Evolutionary conservation across 331 rosid genomes (phyloP).

Genomic region (Quercus tomentella): DNA sequence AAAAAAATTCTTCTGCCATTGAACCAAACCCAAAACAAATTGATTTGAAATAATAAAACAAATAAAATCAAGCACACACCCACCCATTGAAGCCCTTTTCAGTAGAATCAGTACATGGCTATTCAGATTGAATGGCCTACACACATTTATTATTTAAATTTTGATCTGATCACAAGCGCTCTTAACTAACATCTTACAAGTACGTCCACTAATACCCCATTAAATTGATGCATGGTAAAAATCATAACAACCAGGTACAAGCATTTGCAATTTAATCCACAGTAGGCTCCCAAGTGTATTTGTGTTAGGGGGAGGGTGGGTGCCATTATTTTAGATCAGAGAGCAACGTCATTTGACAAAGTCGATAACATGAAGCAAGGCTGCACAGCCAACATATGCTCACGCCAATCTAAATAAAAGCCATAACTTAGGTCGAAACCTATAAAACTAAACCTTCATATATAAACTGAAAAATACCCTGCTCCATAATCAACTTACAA

Average conservation of each 20-base stretch:
- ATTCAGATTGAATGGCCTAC: neutral
- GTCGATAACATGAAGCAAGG: neutral
- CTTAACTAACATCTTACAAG: neutral
- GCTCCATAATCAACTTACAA: slow-evolving; percentile 12
- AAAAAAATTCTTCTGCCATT: neutral
- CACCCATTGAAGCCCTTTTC: neutral
- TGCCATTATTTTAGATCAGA: neutral
- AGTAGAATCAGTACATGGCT: neutral
- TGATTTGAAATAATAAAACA: neutral
- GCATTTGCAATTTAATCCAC: neutral
- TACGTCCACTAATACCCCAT: neutral
- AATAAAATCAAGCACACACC: neutral
- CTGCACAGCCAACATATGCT: neutral
- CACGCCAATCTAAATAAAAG: slow-evolving; percentile 4
- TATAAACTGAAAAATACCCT: neutral
- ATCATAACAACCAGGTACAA: slow-evolving; percentile 4
- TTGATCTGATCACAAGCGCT: neutral
- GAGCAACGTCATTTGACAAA: neutral
- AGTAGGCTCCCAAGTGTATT: neutral
- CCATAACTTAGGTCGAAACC: slow-evolving; percentile 5
- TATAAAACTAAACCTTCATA: neutral
- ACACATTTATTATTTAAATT: neutral
- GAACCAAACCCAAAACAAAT: neutral
- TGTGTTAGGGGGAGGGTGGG: neutral
- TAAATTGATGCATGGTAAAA: slow-evolving; percentile 7